phyloP scores from a whole-genome alignment of 2,329 filamentous ascomycete species.

The Epichloe gansuensis region DNA sequence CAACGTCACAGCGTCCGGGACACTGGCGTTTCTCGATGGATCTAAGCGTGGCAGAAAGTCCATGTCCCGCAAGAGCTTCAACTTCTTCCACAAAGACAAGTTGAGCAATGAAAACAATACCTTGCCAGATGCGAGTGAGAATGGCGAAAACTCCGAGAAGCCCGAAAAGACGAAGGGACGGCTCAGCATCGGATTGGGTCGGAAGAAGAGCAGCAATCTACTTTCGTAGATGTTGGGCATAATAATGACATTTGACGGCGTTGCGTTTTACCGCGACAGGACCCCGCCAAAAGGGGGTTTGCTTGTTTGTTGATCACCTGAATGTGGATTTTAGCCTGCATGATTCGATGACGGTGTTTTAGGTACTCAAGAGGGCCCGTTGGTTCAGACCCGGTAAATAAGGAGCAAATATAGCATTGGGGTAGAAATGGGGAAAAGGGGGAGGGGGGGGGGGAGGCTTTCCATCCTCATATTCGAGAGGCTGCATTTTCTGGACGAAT shows the following conservation, averaged over 20 bases:
- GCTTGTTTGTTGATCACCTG: not conserved
- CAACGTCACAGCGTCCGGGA: slow-evolving; percentile 22
- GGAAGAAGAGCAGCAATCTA: slow-evolving; percentile 54
- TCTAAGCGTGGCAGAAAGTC: slow-evolving; percentile 65
- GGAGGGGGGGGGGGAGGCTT: not conserved
- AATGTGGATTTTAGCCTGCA: not conserved
- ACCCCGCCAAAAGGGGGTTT: too few species aligned
- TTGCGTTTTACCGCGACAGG: not conserved
- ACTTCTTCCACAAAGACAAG: slow-evolving; percentile 47
- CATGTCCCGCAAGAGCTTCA: slow-evolving; percentile 63
- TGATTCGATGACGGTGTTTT: not conserved
- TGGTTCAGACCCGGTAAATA: not conserved
- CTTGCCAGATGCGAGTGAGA: slow-evolving; percentile 18
- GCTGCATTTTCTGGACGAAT: not conserved
- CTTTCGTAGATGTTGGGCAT: slow-evolving; percentile 12
- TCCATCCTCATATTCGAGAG: not conserved
- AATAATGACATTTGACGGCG: slow-evolving; percentile 7
- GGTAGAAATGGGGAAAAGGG: not conserved
- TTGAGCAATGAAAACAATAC: slow-evolving; percentile 9
- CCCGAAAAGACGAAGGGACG: slow-evolving; percentile 46
- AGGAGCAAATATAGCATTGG: not conserved
- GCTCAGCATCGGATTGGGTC: slow-evolving; percentile 53
- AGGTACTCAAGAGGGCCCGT: not conserved
- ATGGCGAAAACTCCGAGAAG: slow-evolving; percentile 25
- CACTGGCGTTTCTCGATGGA: slow-evolving; percentile 44